A percentile compares a stretch with the other conserved stretches of the same genome.
phyloP scores from a whole-genome alignment of 129 eudicot genomes.

The Solidago caesia region DNA sequence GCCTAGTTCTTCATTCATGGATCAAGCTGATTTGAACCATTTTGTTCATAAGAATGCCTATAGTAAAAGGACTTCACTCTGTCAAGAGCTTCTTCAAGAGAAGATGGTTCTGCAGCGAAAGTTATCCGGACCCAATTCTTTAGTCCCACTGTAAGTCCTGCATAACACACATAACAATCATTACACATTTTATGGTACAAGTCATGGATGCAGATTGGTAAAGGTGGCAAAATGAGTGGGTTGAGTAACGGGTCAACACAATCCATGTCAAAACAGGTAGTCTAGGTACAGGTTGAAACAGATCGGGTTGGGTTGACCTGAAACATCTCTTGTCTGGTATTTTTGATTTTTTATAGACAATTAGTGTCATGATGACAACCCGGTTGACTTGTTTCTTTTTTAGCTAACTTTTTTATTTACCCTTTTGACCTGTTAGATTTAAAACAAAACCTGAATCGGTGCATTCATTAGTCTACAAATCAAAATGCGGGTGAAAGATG shows the following conservation, averaged over 20 bases:
- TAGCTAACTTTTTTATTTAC: not conserved
- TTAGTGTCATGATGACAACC: too few species aligned
- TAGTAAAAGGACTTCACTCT: constrained; percentile 60
- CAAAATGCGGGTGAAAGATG: not conserved
- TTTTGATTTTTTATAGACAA: too few species aligned
- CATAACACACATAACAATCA: not conserved
- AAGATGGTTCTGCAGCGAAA: constrained; percentile 84
- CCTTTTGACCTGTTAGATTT: not conserved
- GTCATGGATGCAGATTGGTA: not conserved
- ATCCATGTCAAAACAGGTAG: too few species aligned
- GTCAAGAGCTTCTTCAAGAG: constrained; percentile 71
- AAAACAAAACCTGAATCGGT: too few species aligned
- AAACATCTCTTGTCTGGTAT: too few species aligned
- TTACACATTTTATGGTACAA: not conserved
- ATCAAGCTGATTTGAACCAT: constrained; percentile 22
- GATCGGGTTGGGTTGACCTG: too few species aligned
- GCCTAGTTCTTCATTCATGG: constrained; percentile 13
- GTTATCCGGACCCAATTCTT: constrained; percentile 88
- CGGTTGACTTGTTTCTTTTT: not conserved
- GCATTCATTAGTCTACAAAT: not conserved
- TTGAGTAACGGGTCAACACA: too few species aligned
- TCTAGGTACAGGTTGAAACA: too few species aligned
- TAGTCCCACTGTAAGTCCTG: constrained; percentile 82
- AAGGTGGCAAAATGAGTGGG: too few species aligned
- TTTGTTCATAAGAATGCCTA: constrained; percentile 51